Evolutionary conservation across 139 green algal species (phyloP), one percentile per base, ranked within the genome.

Genomic region (Coelastrella sp.): DNA sequence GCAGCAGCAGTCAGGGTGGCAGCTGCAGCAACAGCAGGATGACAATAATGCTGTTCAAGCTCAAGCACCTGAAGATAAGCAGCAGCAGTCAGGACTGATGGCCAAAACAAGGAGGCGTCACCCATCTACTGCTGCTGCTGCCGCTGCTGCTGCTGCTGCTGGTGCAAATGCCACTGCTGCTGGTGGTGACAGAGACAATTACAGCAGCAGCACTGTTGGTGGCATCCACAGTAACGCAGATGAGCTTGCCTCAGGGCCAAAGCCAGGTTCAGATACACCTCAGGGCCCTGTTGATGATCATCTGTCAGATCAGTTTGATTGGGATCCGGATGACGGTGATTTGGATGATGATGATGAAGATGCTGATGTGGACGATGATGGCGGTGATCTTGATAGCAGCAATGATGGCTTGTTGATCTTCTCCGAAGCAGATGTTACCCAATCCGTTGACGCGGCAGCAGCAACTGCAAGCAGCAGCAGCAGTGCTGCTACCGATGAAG

Each of bases 121-220:
- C 62, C 5, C 3, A 69, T 30, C 62, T 7, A 2, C n/a, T 25
- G n/a, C n/a, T 63, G 9, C 40, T 41, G 27, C 53, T 7, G 37
- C 23, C n/a, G 71, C 19, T 34, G 25, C 68, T 76, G 68, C 71
- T 79, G 71, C 71, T 34, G 71, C 38, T 35, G 8, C 68, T 53
- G 68, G 11, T 3, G 35, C 66, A 27, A 35, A 4, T 32, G 66
- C 63, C 23, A 27, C 32, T 3, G 34, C 64, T n/a, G 64, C 66
- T 53, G 66, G 35, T 53, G 57, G 2, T 2, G 11, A 19, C 57
- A 32, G 13, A 30, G 57, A 25, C 40, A 38, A 37, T 37, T 32
- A 23, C 9, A 8, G 69, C 25, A 40, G 25, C 40, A 60, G 69
- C 69, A 78, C 30, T 23, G 34, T 35, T 32, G 15, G 66, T 27